Conservation (phyloP, 2,329 filamentous ascomycete genomes). For the Colletotrichum musicola region DNA sequence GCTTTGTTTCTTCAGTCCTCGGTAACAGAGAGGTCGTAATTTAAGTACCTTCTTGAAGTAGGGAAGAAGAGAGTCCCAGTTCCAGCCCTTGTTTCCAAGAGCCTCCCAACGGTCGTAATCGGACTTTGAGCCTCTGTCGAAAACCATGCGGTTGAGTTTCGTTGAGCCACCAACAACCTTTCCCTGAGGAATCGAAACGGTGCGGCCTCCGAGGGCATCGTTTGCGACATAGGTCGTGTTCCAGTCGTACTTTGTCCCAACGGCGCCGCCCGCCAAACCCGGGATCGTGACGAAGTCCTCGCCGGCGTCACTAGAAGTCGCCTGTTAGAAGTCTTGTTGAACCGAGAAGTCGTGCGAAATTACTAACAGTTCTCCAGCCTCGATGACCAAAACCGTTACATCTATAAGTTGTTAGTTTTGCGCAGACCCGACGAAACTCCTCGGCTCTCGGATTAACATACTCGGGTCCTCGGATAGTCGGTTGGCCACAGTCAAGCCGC, state of each 20-base stretch:
- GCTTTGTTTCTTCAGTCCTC: not conserved
- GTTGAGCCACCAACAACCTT: slow-evolving; percentile 47
- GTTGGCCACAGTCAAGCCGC: slow-evolving; percentile 51
- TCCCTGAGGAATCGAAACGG: slow-evolving; percentile 24
- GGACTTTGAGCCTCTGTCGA: slow-evolving; percentile 44
- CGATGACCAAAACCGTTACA: slow-evolving; percentile 47
- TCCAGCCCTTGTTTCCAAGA: slow-evolving; percentile 53
- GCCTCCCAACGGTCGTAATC: slow-evolving; percentile 53
- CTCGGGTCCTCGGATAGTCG: slow-evolving; percentile 51
- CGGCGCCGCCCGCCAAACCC: slow-evolving; percentile 43
- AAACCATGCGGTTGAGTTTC: slow-evolving; percentile 49
- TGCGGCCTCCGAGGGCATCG: slow-evolving; percentile 30
- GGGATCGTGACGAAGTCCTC: slow-evolving; percentile 45
- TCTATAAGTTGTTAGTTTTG: slow-evolving; percentile 18
- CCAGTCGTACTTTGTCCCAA: slow-evolving; percentile 45
- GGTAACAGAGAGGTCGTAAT: not conserved
- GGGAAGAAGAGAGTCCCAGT: slow-evolving; percentile 49
- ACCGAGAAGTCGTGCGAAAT: not conserved
- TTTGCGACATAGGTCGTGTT: slow-evolving; percentile 41
- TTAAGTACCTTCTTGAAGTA: slow-evolving; percentile 47
- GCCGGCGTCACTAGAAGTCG: slow-evolving; percentile 22
- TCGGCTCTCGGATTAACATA: not conserved
- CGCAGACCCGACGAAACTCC: not conserved
- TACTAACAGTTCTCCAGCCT: slow-evolving; percentile 42
- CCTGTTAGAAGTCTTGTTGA: not conserved